A percentile compares a stretch with the other conserved stretches of the same genome.
Evolutionary conservation across 768 basidiomycete species (phyloP).

Genomic region (Coprinopsis strossmayeri): DNA sequence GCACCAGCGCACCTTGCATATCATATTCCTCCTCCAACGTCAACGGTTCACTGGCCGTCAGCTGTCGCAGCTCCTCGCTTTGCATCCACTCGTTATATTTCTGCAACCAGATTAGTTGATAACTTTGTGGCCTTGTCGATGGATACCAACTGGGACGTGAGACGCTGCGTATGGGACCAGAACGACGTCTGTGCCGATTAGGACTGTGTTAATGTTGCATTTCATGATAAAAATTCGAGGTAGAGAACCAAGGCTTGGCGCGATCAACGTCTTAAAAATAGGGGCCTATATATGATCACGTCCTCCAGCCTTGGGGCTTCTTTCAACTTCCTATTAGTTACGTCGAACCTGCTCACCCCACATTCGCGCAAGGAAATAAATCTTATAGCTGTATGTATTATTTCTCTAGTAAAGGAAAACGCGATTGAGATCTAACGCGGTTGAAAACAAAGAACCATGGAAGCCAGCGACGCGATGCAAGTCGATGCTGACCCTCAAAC

Average conservation of each 20-base stretch:
- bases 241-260: too few relatives aligned
- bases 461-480: background rate
- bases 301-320: too few relatives aligned
- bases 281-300: too few relatives aligned
- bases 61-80: constrained; percentile 57
- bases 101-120: constrained; percentile 27
- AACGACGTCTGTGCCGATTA: constrained; percentile 62
- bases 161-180: constrained; percentile 75
- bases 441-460: too few relatives aligned
- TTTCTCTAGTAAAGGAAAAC: too few relatives aligned
- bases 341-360: too few relatives aligned
- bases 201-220: constrained; percentile 55
- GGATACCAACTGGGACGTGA: constrained; percentile 37
- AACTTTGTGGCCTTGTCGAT: background rate
- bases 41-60: constrained; percentile 84
- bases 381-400: too few relatives aligned
- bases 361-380: too few relatives aligned
- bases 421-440: too few relatives aligned
- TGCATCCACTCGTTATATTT: constrained; percentile 90
- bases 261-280: too few relatives aligned
- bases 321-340: too few relatives aligned
- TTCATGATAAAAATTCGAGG: constrained; percentile 37
- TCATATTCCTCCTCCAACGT: constrained; percentile 75
- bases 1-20: constrained; percentile 70
- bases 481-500: background rate